Conservation (phyloP, 768 basidiomycete species). For the Sistotremastrum niveocremeum region DNA sequence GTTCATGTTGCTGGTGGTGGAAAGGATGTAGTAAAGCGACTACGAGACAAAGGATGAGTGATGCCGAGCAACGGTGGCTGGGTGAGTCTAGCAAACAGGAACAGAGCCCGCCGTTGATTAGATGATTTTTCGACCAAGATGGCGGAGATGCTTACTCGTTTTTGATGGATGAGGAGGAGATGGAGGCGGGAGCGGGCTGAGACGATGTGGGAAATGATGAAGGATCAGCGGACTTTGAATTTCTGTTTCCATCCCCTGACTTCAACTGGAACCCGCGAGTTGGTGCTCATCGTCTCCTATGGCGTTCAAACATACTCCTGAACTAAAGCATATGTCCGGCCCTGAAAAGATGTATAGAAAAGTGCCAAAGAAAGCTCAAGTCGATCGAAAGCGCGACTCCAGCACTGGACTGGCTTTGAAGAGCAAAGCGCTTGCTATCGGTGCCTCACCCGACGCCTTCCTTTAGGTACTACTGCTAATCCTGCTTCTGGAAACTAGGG, state of each 20-base stretch:
- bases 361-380: no score
- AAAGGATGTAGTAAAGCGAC: slow-evolving; percentile 1
- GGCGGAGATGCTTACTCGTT: background rate
- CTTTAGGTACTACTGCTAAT: no score
- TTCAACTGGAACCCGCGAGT: no score
- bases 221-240: slow-evolving; percentile 33
- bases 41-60: slow-evolving; percentile 2
- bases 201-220: slow-evolving; percentile 13
- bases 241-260: slow-evolving; percentile 2
- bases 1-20: slow-evolving; percentile 34
- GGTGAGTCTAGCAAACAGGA: slow-evolving; percentile 1
- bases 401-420: no score
- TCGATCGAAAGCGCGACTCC: no score
- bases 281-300: no score
- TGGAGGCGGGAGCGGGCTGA: slow-evolving; percentile 7
- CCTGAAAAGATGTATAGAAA: no score
- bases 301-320: no score
- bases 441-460: no score
- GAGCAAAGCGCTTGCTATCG: no score
- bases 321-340: no score
- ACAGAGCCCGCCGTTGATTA: background rate
- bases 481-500: no score
- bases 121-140: background rate
- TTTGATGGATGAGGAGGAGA: background rate
- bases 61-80: slow-evolving; percentile 1